Percentiles rank a stretch among this genome's conserved stretches.
These are phyloP conservation scores for Ulmus americana DNA, from an alignment of 331 rosid species.

Conservation along the genomic window DNA sequence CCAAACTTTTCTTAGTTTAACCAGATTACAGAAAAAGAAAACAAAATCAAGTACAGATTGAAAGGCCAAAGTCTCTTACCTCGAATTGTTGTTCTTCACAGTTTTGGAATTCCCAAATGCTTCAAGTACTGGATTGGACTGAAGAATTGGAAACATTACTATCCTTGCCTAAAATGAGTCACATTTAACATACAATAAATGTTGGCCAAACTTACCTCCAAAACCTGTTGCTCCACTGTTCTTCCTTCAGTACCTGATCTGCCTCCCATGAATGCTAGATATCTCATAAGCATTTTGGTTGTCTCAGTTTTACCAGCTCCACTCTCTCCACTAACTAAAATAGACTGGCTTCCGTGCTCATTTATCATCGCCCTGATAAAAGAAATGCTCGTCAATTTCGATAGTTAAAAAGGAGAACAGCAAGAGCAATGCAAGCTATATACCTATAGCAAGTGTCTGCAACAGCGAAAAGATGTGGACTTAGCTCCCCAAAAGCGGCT, in stretches of 20 bases:
- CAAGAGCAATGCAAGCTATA: background rate
- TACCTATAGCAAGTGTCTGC: slow-evolving; percentile 91
- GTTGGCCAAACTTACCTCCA: slow-evolving; percentile 53
- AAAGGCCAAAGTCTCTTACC: slow-evolving; percentile 32
- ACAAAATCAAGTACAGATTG: slow-evolving; percentile 1
- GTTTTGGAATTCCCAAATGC: slow-evolving; percentile 89
- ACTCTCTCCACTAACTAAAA: slow-evolving; percentile 85
- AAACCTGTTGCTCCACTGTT: slow-evolving; percentile 80
- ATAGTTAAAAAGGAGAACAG: background rate
- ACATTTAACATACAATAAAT: background rate
- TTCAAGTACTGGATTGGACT: slow-evolving; percentile 89
- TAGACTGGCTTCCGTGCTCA: slow-evolving; percentile 74
- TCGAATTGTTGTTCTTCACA: slow-evolving; percentile 80
- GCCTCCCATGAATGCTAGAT: slow-evolving; percentile 93
- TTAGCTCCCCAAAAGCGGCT: slow-evolving; percentile 82
- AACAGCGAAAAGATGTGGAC: slow-evolving; percentile 85
- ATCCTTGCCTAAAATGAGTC: slow-evolving; percentile 5
- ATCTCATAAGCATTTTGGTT: slow-evolving; percentile 84
- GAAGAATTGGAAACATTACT: slow-evolving; percentile 35
- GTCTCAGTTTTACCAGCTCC: slow-evolving; percentile 93
- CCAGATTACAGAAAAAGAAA: slow-evolving; percentile 4
- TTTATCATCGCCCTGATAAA: slow-evolving; percentile 69
- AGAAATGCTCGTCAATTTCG: background rate
- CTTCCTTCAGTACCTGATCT: slow-evolving; percentile 80
- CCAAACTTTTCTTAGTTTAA: slow-evolving; percentile 23